A percentile compares a stretch with the other conserved stretches of the same genome.
phyloP scores from a whole-genome alignment of 2,329 filamentous ascomycete genomes.

The Claviceps arundinis region DNA sequence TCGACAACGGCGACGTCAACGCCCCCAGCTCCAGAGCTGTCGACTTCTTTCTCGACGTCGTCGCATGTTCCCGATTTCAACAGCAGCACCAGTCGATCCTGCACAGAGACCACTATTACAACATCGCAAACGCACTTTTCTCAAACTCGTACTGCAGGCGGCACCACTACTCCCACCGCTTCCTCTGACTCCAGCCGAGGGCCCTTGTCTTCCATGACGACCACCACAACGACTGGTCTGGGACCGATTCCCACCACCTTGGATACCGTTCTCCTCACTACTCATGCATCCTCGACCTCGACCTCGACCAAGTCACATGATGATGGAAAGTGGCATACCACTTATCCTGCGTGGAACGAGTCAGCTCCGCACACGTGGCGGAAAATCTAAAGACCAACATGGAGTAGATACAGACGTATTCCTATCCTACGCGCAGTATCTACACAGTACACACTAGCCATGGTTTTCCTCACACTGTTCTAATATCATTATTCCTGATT shows the following conservation, averaged over 20 bases:
- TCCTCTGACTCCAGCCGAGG: background rate
- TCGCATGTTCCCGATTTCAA: background rate
- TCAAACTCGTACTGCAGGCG: background rate
- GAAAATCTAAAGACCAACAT: background rate
- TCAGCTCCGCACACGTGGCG: conserved; percentile 12
- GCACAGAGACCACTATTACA: background rate
- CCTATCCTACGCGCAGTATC: too few relatives aligned
- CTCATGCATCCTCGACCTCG: conserved; percentile 8
- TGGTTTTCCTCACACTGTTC: background rate
- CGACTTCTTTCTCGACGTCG: background rate
- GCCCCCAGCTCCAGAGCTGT: background rate
- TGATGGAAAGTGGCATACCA: conserved; percentile 32
- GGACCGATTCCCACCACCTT: background rate
- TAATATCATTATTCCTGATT: background rate
- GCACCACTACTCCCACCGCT: background rate
- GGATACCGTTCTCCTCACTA: conserved; percentile 1
- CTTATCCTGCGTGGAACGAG: conserved; percentile 30
- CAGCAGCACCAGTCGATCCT: background rate
- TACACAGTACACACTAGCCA: background rate
- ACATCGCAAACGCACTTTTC: background rate
- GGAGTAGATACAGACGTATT: too few relatives aligned
- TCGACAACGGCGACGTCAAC: background rate
- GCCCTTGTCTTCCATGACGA: background rate
- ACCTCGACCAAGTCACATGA: conserved; percentile 22
- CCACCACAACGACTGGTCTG: background rate